Evolutionary conservation across 202 grass and related monocot species (phyloP), one percentile per base, ranked within the genome.

Genomic region (Setaria viridis): DNA sequence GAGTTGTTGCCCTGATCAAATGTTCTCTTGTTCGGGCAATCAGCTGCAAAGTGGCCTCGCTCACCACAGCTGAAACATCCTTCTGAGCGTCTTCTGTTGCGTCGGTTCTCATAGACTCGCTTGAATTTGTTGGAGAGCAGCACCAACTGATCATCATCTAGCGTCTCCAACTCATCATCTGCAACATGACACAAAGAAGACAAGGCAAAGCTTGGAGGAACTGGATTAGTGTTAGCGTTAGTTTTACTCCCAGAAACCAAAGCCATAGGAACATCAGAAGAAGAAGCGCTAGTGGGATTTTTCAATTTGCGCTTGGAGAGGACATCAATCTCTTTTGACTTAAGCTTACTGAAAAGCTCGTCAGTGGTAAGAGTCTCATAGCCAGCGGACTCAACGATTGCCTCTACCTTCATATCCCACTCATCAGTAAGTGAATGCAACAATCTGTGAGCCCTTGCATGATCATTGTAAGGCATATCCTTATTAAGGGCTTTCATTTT

Each of bases 331-430:
- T 67, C 65, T 67, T 67, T 67, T 42, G 65, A 67, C 20, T 67
- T 67, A 35, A 67, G 65, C 35, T 67, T 67, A 67, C 65, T 67
- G 16, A 3, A 67, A 67, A 67, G 65, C 65, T 67, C 65, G 20
- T 67, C 65, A 67, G 35, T 67, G 16, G 65, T 67, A 2, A 67
- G 65, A 67, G 65, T 67, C 63, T 67, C 65, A 67, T 67, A 42
- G 6, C 35, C 16, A 3, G 8, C 35, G 4, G 65, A 67, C 2
- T 67, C 65, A 67, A 67, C 65, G 8, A 67, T 67, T 3, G 65
- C 65, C 35, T 67, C 65, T 3, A 67, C 35, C 5, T 67, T 42
- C 16, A 42, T 67, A 42, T 42, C 65, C 65, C 65, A 67, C 5
- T 39, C 63, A 39, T 67, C 34, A 9, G 14, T 39, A 39, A 67